A percentile compares a stretch with the other conserved stretches of the same genome.
These are phyloP conservation scores for Tricholoma matsutake DNA, from an alignment of 768 basidiomycete genomes.

Conservation along the genomic window DNA sequence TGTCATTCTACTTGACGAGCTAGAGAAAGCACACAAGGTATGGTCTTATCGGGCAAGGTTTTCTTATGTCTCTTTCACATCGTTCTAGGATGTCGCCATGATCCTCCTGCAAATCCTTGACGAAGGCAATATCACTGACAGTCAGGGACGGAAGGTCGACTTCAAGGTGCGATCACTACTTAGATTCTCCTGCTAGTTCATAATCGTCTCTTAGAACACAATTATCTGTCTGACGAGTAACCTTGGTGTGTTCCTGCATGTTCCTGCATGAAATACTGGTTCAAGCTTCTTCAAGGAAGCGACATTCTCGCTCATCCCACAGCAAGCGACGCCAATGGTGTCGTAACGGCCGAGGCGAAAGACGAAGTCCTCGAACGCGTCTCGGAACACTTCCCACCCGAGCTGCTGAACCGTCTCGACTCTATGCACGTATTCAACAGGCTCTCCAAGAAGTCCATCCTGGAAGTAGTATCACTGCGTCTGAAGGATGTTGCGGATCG, in stretches of 20 bases:
- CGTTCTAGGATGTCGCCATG: conserved; percentile 73
- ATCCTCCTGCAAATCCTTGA: conserved; percentile 89
- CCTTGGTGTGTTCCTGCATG: conserved; percentile 46
- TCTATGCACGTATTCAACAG: conserved; percentile 91
- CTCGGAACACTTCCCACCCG: conserved; percentile 82
- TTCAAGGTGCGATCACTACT: conserved; percentile 60
- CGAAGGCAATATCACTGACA: conserved; percentile 87
- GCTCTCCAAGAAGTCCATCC: conserved; percentile 66
- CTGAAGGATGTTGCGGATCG: conserved; percentile 70
- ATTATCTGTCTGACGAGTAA: conserved; percentile 91
- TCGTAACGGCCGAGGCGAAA: conserved; percentile 59
- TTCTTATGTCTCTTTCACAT: not conserved
- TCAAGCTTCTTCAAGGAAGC: conserved; percentile 33
- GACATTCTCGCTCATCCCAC: conserved; percentile 70
- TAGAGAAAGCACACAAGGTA: conserved; percentile 92
- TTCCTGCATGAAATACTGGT: not conserved
- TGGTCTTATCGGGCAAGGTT: not conserved
- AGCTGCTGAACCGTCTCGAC: conserved; percentile 87
- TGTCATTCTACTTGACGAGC: conserved; percentile 79
- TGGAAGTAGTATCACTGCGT: conserved; percentile 76
- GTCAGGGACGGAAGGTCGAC: conserved; percentile 88
- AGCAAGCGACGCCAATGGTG: conserved; percentile 60
- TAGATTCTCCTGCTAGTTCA: not conserved
- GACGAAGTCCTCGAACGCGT: conserved; percentile 72
- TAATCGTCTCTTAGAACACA: conserved; percentile 55